Conservation (phyloP, 2,329 filamentous ascomycete species). For the Colletotrichum tropicale region DNA sequence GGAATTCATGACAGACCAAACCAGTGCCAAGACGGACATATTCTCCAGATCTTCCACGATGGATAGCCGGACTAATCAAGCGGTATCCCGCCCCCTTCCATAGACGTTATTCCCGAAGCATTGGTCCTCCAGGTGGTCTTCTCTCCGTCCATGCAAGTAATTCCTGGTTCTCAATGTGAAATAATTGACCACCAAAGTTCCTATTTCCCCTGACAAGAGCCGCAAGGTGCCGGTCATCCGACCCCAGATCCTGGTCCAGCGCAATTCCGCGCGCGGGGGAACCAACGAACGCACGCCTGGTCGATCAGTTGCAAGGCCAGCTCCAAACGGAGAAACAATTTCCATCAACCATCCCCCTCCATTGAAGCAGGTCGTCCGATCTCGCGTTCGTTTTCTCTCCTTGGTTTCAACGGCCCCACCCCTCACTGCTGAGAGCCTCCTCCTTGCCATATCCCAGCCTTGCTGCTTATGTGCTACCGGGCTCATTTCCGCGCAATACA, state of each 20-base stretch:
- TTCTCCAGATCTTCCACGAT: neutral
- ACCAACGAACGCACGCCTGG: neutral
- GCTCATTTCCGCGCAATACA: slow-evolving; percentile 5
- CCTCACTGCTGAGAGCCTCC: neutral
- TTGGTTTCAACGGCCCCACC: neutral
- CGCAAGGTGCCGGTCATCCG: slow-evolving; percentile 1
- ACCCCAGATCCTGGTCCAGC: neutral
- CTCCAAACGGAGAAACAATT: neutral
- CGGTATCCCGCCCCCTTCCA: neutral
- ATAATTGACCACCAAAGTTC: neutral
- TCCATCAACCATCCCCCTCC: neutral
- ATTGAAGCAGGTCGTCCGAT: neutral
- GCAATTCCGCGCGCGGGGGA: neutral
- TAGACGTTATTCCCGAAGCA: neutral
- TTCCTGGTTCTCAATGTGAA: neutral
- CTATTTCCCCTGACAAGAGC: neutral
- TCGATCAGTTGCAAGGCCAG: neutral
- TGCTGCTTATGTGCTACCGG: neutral
- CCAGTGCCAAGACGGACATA: neutral
- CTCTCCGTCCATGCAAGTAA: neutral
- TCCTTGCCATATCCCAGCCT: neutral
- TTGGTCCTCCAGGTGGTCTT: neutral
- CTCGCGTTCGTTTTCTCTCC: neutral
- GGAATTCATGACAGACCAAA: neutral
- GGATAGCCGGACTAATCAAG: neutral